A percentile compares a stretch with the other conserved stretches of the same genome.
phyloP scores from a whole-genome alignment of 805 yeast genomes.

The Lachancea lanzarotensis region DNA sequence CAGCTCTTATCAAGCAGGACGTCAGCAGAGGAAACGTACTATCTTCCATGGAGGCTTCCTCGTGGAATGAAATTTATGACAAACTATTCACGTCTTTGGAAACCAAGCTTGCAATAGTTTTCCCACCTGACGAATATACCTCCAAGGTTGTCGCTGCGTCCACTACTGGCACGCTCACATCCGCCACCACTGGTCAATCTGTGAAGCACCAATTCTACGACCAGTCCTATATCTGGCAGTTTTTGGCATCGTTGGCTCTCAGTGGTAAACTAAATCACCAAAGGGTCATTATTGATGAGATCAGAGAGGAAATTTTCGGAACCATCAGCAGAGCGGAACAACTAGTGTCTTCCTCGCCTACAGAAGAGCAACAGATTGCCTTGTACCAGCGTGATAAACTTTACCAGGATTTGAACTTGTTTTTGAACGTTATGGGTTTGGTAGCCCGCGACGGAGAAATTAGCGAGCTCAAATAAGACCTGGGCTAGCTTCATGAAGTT shows the following conservation, averaged over 20 bases:
- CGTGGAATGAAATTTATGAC: constrained; percentile 79
- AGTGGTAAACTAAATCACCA: constrained; percentile 89
- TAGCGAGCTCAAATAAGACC: constrained; percentile 51
- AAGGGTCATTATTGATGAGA: constrained; percentile 88
- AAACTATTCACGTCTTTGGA: constrained; percentile 72
- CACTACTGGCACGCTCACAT: constrained; percentile 11
- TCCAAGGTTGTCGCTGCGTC: constrained; percentile 16
- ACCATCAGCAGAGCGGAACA: constrained; percentile 70
- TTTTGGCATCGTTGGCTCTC: constrained; percentile 85
- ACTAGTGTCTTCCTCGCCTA: constrained; percentile 25
- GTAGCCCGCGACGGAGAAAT: constrained; percentile 88
- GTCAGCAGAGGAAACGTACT: constrained; percentile 38
- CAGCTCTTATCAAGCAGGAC: constrained; percentile 87
- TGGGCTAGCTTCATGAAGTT: no score
- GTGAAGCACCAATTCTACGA: constrained; percentile 39
- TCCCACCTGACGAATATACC: constrained; percentile 58
- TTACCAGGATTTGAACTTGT: constrained; percentile 77
- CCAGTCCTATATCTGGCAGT: constrained; percentile 91
- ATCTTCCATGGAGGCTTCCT: constrained; percentile 36
- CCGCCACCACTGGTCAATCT: constrained; percentile 18
- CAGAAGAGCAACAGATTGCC: constrained; percentile 37
- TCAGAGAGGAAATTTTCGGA: constrained; percentile 87
- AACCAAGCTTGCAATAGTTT: constrained; percentile 66
- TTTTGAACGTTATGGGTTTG: constrained; percentile 92
- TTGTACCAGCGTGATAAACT: constrained; percentile 48